Evolutionary conservation across 202 grass and related monocot species (phyloP).

Genomic region (Alloteropsis angusta): DNA sequence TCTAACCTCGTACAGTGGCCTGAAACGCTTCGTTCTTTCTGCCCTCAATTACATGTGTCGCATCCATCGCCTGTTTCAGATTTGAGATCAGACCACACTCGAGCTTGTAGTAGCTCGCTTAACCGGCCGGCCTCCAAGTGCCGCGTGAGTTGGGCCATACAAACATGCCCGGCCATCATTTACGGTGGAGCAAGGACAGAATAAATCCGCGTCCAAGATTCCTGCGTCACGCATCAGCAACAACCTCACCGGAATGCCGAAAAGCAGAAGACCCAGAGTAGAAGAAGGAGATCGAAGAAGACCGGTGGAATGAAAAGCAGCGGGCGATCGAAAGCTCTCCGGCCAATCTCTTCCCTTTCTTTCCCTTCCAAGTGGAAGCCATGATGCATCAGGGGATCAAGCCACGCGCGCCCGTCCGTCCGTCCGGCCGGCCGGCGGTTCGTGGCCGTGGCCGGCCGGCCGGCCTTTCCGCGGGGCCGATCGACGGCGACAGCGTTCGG

Average conservation of each 20-base stretch:
- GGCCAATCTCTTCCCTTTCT: not conserved
- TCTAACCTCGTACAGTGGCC: slow-evolving; percentile 16
- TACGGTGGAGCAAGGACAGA: not conserved
- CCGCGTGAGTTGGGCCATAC: not conserved
- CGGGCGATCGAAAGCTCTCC: not conserved
- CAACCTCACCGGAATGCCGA: not conserved
- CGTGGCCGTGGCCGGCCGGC: not conserved
- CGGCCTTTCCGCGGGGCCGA: not conserved
- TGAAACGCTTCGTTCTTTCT: not conserved
- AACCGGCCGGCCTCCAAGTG: not conserved
- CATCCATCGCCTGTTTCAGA: not conserved
- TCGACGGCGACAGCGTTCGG: slow-evolving; percentile 20
- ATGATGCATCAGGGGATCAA: slow-evolving; percentile 7
- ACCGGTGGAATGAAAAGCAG: not conserved
- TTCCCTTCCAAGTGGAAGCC: slow-evolving; percentile 7
- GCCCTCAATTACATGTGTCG: not conserved
- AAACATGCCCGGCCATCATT: not conserved
- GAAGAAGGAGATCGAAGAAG: not conserved
- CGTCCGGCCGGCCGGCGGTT: not conserved
- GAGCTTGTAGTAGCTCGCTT: not conserved
- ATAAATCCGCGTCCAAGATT: slow-evolving; percentile 7
- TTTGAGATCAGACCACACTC: not conserved
- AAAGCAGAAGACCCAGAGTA: not conserved
- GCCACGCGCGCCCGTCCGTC: not conserved
- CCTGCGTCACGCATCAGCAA: not conserved